Evolutionary conservation across 2,329 filamentous ascomycete genomes (phyloP).

Genomic region (Ramularia endophylla): DNA sequence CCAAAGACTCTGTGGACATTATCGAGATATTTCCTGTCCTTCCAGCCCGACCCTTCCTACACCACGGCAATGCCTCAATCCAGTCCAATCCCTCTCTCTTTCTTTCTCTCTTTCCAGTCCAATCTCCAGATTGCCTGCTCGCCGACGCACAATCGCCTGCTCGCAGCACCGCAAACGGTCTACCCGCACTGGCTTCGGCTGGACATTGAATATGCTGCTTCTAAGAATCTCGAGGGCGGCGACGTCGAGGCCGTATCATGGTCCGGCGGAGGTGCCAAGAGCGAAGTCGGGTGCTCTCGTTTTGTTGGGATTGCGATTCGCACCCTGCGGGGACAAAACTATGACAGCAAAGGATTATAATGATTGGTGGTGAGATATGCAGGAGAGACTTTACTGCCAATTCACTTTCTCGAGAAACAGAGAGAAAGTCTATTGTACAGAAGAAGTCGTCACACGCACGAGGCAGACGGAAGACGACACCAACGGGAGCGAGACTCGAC

Average conservation of each 20-base stretch:
- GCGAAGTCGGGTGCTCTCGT: neutral
- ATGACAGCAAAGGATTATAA: too few species aligned
- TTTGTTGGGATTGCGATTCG: constrained; percentile 10
- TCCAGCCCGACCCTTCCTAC: neutral
- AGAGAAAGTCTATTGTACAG: constrained; percentile 5
- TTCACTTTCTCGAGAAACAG: neutral
- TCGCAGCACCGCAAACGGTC: constrained; percentile 4
- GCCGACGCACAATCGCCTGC: constrained; percentile 7
- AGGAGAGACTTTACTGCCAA: too few species aligned
- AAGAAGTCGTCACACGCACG: neutral
- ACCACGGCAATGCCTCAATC: too few species aligned
- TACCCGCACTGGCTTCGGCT: constrained; percentile 28
- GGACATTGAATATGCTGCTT: constrained; percentile 23
- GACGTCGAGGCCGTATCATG: constrained; percentile 18
- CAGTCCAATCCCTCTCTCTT: too few species aligned
- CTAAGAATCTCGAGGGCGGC: constrained; percentile 8
- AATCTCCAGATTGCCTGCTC: too few species aligned
- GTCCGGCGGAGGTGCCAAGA: constrained; percentile 8
- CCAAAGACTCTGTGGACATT: constrained; percentile 21
- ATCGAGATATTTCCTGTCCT: neutral
- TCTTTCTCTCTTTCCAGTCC: too few species aligned
- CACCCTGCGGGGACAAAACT: neutral
- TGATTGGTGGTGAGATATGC: neutral
- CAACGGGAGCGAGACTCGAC: too few species aligned
- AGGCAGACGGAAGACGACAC: too few species aligned